Percentiles rank a stretch among this genome's conserved stretches.
Conservation (phyloP, 176 grass and related monocot species). For the Avena atlantica region DNA sequence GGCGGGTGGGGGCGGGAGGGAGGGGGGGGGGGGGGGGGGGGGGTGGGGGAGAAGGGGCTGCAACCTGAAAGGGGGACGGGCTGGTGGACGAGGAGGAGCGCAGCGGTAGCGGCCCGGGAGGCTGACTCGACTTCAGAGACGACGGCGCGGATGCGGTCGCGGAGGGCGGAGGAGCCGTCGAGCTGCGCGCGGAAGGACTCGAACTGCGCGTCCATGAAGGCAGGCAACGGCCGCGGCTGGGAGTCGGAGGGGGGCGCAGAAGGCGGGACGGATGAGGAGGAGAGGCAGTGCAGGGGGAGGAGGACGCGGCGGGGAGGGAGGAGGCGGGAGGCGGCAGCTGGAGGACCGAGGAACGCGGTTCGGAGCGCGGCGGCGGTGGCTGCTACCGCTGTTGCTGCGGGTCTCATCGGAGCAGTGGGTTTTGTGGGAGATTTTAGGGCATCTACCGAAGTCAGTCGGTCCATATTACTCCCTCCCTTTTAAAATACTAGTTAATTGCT, state of each 20-base stretch:
- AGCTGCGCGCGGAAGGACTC: constrained; percentile 81
- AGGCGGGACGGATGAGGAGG: constrained; percentile 4
- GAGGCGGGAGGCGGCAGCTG: not conserved
- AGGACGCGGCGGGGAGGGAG: constrained; percentile 4
- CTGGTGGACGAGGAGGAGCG: constrained; percentile 90
- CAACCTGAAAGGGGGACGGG: constrained; percentile 66
- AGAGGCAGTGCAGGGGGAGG: constrained; percentile 41
- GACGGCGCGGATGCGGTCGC: constrained; percentile 71
- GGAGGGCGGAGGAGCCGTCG: constrained; percentile 70
- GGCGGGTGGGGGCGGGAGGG: not conserved
- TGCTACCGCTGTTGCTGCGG: constrained; percentile 49
- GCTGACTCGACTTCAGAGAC: constrained; percentile 81
- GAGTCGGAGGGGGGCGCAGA: constrained; percentile 19
- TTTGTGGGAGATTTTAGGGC: constrained; percentile 39
- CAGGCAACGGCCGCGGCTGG: constrained; percentile 30
- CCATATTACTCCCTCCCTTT: too few relatives aligned
- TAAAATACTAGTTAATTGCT: too few relatives aligned
- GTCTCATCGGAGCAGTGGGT: constrained; percentile 53
- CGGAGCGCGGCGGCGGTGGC: constrained; percentile 49
- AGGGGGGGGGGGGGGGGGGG: too few relatives aligned
- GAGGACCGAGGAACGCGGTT: constrained; percentile 16
- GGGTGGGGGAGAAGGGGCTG: not conserved
- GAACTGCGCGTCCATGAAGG: constrained; percentile 86
- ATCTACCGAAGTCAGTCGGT: too few relatives aligned
- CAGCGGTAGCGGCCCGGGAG: constrained; percentile 66